phyloP scores from a whole-genome alignment of 1,139 yeast genomes.

The Pneumocystis oryctolagi region DNA sequence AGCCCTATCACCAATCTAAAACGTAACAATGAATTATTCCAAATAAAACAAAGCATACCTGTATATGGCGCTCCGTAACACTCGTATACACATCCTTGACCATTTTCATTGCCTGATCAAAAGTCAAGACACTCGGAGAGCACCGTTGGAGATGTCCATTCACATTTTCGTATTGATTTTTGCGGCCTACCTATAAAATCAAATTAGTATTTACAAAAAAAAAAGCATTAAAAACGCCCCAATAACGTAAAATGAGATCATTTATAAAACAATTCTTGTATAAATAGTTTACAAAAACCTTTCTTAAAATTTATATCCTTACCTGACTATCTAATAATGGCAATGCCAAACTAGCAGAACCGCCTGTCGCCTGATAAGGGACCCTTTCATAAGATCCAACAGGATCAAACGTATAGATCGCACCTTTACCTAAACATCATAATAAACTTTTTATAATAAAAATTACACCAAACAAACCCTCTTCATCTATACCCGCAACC shows the following conservation, averaged over 20 bases:
- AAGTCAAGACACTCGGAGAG: slow-evolving; percentile 45
- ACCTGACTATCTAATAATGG: slow-evolving; percentile 97
- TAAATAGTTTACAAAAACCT: neutral
- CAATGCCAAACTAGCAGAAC: slow-evolving; percentile 90
- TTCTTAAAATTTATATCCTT: slow-evolving; percentile 32
- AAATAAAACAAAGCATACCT: slow-evolving; percentile 31
- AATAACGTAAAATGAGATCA: neutral
- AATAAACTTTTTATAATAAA: slow-evolving; percentile 19
- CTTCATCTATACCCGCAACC: slow-evolving; percentile 85
- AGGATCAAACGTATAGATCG: slow-evolving; percentile 91
- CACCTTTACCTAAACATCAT: slow-evolving; percentile 52
- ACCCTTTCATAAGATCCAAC: slow-evolving; percentile 96
- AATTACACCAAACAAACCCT: slow-evolving; percentile 9
- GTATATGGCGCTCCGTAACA: slow-evolving; percentile 95
- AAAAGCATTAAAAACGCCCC: neutral
- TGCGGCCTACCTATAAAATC: slow-evolving; percentile 22
- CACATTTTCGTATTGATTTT: slow-evolving; percentile 67
- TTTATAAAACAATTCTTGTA: neutral
- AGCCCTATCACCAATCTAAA: neutral
- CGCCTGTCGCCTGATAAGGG: slow-evolving; percentile 95
- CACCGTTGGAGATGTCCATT: slow-evolving; percentile 52
- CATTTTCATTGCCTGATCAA: slow-evolving; percentile 73
- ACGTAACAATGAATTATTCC: neutral
- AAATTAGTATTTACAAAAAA: neutral
- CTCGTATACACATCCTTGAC: slow-evolving; percentile 90